These are phyloP conservation scores for Thelonectria blattea DNA, from an alignment of 2,329 filamentous ascomycete species.

Conservation along the genomic window DNA sequence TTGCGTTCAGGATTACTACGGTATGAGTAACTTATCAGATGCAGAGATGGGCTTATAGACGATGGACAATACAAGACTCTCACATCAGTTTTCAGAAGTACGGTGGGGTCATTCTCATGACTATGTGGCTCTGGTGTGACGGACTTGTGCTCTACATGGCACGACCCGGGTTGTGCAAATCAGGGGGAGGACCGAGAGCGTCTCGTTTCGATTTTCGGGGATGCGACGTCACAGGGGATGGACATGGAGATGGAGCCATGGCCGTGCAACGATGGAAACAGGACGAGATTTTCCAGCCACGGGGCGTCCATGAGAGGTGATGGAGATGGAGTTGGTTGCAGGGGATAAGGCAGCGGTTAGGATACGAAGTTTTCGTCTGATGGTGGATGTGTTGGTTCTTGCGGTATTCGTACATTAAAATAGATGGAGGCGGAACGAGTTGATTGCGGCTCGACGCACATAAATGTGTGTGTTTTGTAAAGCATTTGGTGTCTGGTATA, in stretches of 20 bases:
- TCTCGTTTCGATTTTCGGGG: conserved; percentile 14
- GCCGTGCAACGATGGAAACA: background rate
- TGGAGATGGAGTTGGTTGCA: background rate
- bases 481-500: background rate
- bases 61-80: background rate
- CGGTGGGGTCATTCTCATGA: background rate
- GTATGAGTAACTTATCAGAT: conserved; percentile 6
- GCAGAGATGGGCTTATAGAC: conserved; percentile 7
- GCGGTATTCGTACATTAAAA: background rate
- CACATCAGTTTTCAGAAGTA: background rate
- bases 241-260: background rate
- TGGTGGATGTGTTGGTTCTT: background rate
- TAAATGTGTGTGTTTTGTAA: background rate
- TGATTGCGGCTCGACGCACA: too few relatives aligned
- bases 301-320: background rate
- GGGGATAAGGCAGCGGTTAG: background rate
- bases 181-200: background rate
- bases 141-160: background rate
- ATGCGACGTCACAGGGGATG: conserved; percentile 2
- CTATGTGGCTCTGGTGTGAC: background rate
- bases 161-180: background rate
- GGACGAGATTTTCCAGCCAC: background rate
- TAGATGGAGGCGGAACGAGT: background rate
- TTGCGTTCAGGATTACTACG: background rate
- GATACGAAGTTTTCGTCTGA: background rate